phyloP scores from a whole-genome alignment of 371 early-diverging fungal species.

The Massospora cicadina region DNA sequence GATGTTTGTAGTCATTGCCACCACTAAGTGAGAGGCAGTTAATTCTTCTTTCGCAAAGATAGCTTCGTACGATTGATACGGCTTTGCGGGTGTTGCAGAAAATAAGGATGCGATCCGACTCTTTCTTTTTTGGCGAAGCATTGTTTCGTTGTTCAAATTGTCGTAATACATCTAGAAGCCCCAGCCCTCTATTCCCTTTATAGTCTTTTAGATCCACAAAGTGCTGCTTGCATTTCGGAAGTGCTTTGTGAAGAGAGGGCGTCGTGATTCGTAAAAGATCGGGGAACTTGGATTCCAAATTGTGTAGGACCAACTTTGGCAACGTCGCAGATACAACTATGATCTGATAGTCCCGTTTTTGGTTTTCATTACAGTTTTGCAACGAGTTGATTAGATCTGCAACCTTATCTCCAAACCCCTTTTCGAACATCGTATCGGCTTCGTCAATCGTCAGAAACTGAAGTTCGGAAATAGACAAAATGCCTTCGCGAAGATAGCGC shows the following conservation, averaged over 20 bases:
- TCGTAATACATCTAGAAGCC: slow-evolving; percentile 52
- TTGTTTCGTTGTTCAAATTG: slow-evolving; percentile 20
- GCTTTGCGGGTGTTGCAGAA: slow-evolving; percentile 72
- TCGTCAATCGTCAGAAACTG: slow-evolving; percentile 70
- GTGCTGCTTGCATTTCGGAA: slow-evolving; percentile 50
- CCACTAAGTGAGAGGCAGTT: slow-evolving; percentile 35
- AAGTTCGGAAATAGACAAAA: slow-evolving; percentile 33
- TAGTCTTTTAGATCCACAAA: slow-evolving; percentile 47
- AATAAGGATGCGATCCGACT: slow-evolving; percentile 35
- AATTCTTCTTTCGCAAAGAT: slow-evolving; percentile 35
- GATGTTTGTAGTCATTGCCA: slow-evolving; percentile 19
- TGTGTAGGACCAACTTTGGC: slow-evolving; percentile 50
- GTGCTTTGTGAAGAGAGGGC: slow-evolving; percentile 61
- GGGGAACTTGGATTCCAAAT: slow-evolving; percentile 34
- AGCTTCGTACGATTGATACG: slow-evolving; percentile 36
- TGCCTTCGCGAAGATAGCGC: slow-evolving; percentile 21
- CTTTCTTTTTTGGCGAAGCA: slow-evolving; percentile 23
- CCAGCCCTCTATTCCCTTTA: slow-evolving; percentile 37
- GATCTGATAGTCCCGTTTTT: slow-evolving; percentile 12
- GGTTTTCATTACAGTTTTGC: slow-evolving; percentile 13
- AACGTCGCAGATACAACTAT: slow-evolving; percentile 73
- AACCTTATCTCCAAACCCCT: slow-evolving; percentile 54
- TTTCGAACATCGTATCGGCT: slow-evolving; percentile 82
- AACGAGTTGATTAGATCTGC: slow-evolving; percentile 22
- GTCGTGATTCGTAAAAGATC: slow-evolving; percentile 51